Base-by-base conservation (phyloP, 805 yeast genomes). In the Phaffomyces thermotolerans region DNA sequence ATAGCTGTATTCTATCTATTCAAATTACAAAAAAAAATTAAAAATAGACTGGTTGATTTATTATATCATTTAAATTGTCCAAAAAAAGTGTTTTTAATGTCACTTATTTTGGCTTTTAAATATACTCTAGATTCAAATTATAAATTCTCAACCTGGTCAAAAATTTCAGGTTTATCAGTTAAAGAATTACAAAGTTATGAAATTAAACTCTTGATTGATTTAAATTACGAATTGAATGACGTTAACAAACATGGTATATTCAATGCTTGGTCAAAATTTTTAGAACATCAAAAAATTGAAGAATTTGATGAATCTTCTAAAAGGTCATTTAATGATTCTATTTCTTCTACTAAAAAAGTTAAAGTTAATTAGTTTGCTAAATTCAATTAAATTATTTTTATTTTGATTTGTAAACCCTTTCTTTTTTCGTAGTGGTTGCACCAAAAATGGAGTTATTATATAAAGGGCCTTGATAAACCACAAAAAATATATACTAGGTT, bases 101-200 rank as follows among this genome's bases (percentile, higher is more conserved):
- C 85, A 54, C 60, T 87, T 42, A 83, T 86, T 42, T 65, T 87
- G 33, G 80, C 93, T 4, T 75, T 81, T 41, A 87, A 87, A 58
- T 84, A 79, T 59, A 68, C 73, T 47, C 87, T 80, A 57, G 95
- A 87, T 62, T 75, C 77, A 40, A 82, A 81, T 57, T 84, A 76
- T 61, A 69, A 84, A 27, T 71, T 83, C 52, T 72, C 69, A 48
- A 75, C 84, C 6, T 87, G 95, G 95, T 68, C 82, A 41, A 75
- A 77, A 57, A 79, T 87, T 40, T 75, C 87, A 30, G 93, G 95
- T 1, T 69, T 84, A 34, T 56, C 75, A 20, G 55, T 73, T 4
- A 50, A 59, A 25, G 80, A 76, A 45, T 65, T 87, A 41, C 69
- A 67, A 47, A 57, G 54, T 35, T 62, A 78, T 44, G 95, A 87